A percentile compares a stretch with the other conserved stretches of the same genome.
These are phyloP conservation scores for Amanita subjunquillea DNA, from an alignment of 768 basidiomycete genomes.

Conservation along the genomic window DNA sequence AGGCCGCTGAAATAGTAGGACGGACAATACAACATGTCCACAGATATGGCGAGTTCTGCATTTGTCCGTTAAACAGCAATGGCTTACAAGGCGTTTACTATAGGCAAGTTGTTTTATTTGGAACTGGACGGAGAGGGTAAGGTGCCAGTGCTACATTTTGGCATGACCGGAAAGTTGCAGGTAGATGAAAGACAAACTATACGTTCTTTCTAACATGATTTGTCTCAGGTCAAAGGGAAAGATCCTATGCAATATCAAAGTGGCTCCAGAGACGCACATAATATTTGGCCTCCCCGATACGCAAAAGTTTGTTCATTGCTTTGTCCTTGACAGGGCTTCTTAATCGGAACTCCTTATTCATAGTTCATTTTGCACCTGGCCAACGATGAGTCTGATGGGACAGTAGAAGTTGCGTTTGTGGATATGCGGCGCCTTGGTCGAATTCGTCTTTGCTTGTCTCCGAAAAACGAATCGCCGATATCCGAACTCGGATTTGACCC, in stretches of 20 bases:
- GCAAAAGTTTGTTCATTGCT: constrained; percentile 36
- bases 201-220: constrained; percentile 9
- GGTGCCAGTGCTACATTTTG: constrained; percentile 68
- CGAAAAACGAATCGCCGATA: constrained; percentile 57
- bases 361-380: constrained; percentile 60
- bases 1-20: constrained; percentile 46
- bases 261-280: constrained; percentile 26
- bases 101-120: constrained; percentile 62
- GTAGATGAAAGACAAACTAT: constrained; percentile 12
- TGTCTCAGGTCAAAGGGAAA: constrained; percentile 35
- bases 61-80: not conserved
- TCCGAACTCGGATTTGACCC: constrained; percentile 72
- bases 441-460: constrained; percentile 50
- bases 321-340: not conserved
- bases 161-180: constrained; percentile 82
- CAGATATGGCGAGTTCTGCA: constrained; percentile 37
- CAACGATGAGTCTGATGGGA: constrained; percentile 21
- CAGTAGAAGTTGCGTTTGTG: constrained; percentile 52
- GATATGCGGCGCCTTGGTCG: constrained; percentile 66
- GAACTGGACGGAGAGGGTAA: constrained; percentile 49
- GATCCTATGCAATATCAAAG: constrained; percentile 39
- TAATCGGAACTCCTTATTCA: not conserved
- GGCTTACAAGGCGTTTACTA: not conserved
- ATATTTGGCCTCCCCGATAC: constrained; percentile 56
- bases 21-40: constrained; percentile 35